Conservation (phyloP, 1,284 basidiomycete genomes). For the Heliocybe sulcata region DNA sequence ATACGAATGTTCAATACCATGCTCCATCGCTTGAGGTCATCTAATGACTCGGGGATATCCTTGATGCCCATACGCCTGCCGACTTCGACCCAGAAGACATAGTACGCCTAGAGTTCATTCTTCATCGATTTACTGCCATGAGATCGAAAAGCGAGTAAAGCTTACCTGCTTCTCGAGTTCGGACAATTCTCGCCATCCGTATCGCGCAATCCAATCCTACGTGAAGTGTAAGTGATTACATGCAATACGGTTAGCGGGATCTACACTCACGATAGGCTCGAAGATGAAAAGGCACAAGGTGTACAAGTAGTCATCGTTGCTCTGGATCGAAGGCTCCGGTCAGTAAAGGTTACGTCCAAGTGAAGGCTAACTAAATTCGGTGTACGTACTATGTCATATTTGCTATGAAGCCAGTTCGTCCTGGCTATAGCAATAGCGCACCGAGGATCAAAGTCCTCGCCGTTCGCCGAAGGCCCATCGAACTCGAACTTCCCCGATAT, state of each 20-base stretch:
- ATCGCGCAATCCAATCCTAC: slow-evolving; percentile 25
- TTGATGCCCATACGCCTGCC: slow-evolving; percentile 32
- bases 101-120: slow-evolving; percentile 24
- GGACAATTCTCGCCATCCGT: slow-evolving; percentile 28
- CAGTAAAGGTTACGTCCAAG: slow-evolving; percentile 8
- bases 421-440: slow-evolving; percentile 37
- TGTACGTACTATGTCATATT: slow-evolving; percentile 32
- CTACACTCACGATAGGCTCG: slow-evolving; percentile 22
- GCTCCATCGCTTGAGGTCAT: slow-evolving; percentile 27
- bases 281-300: slow-evolving; percentile 23
- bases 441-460: slow-evolving; percentile 25
- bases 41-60: slow-evolving; percentile 31
- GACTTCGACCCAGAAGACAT: slow-evolving; percentile 33
- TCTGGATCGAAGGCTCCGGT: slow-evolving; percentile 11
- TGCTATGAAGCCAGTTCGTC: slow-evolving; percentile 38
- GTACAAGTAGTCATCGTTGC: slow-evolving; percentile 26
- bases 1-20: background rate
- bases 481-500: slow-evolving; percentile 3
- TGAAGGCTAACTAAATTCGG: slow-evolving; percentile 9
- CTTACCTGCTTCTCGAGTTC: slow-evolving; percentile 25
- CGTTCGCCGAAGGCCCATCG: background rate
- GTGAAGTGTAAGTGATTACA: background rate
- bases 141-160: background rate
- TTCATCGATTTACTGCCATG: background rate
- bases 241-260: background rate